Evolutionary conservation across 2,329 filamentous ascomycete species (phyloP).

Genomic region (Dactylellina haptotyla): DNA sequence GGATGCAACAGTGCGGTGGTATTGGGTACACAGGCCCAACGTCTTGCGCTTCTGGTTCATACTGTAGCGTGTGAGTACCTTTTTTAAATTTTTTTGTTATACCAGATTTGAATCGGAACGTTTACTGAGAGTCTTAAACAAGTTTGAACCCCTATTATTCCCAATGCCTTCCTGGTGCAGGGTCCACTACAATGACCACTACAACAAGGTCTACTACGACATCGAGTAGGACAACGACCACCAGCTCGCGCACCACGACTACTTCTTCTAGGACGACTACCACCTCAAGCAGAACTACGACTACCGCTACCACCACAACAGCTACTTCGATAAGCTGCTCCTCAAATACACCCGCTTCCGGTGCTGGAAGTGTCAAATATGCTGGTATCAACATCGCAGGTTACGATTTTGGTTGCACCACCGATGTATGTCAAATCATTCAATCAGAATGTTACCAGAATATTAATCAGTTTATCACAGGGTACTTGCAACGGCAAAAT

Average conservation of each 20-base stretch:
- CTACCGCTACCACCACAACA: conserved; percentile 6
- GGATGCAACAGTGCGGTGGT: conserved; percentile 40
- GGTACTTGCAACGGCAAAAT: conserved; percentile 29
- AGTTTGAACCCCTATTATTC: conserved; percentile 36
- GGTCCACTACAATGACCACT: neutral
- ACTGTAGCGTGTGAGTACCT: conserved; percentile 23
- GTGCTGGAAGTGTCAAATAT: conserved; percentile 27
- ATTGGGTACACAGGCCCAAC: conserved; percentile 26
- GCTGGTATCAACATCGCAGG: conserved; percentile 64
- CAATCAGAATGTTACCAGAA: neutral
- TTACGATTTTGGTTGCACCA: conserved; percentile 65
- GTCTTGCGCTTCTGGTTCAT: conserved; percentile 13
- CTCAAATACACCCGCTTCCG: conserved; percentile 22
- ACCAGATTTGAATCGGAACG: too few species aligned
- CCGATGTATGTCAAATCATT: conserved; percentile 58
- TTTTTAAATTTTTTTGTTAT: neutral
- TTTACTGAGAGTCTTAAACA: too few species aligned
- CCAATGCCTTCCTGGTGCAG: conserved; percentile 27
- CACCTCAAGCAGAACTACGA: neutral
- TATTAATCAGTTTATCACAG: neutral
- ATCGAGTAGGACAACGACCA: neutral
- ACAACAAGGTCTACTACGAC: conserved; percentile 17
- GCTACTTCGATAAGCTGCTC: conserved; percentile 24
- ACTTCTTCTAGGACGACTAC: neutral
- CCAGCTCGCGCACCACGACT: neutral